Evolutionary conservation across 2,329 filamentous ascomycete genomes (phyloP), one percentile per base, ranked within the genome.

Genomic region (Aspergillus ruber): DNA sequence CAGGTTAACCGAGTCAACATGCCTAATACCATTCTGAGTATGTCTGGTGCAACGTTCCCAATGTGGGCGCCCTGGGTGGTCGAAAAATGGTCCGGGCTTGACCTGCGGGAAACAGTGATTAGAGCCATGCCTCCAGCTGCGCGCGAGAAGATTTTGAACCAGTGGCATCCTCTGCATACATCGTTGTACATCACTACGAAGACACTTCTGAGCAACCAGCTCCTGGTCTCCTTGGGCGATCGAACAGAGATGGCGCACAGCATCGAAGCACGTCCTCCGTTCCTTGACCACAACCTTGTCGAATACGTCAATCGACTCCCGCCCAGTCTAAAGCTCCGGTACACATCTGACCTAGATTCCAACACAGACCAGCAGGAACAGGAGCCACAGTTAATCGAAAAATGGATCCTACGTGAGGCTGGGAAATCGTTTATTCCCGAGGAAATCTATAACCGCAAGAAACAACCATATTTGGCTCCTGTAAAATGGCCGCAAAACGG

Each of bases 381-480:
- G 33, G 33, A 49, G 12, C 53, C 56, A 9, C 50, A 53, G 1
- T 63, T 74, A 36, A 57, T 56, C 1, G 75, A 79, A 59, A 78
- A 80, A 50, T 76, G 72, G 67, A 71, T 79, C 23, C 66, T 80
- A 1, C 70, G 74, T 3, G 72, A 80, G 53, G 77, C 76, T 0
- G 67, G 64, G 17, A 69, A 67, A 48, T 74, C 76, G 2, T 80
- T 73, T 52, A 69, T 80, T 47, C 76, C 76, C 0, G 62, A 74
- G 12, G 77, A 80, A 59, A 56, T 79, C 4, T 80, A 79, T 57
- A 59, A 66, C 25, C 63, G 74, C 8, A 72, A 63, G 50, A 80
- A 80, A 57, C 68, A 75, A n/a, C 68, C 74, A 0, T 80, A 74
- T 52, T 56, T 68, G n/a, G 76, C 74, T 1, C 77, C 76, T 0